These are phyloP conservation scores for Stygiomarasmius scandens DNA, from an alignment of 1,284 basidiomycete genomes.

Conservation along the genomic window DNA sequence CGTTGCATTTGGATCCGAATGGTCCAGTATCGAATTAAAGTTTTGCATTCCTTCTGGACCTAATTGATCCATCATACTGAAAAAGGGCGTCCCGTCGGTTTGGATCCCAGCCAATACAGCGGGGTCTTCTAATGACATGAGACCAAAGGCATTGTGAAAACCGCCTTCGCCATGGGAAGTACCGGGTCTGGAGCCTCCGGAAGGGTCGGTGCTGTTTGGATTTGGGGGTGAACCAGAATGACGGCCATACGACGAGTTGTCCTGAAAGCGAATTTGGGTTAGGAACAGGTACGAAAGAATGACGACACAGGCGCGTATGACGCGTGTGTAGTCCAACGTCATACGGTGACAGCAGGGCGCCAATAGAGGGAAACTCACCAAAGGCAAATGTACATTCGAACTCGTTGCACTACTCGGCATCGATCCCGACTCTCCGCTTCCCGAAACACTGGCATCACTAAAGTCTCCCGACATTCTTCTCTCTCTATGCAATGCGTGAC, in stretches of 20 bases:
- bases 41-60: slow-evolving; percentile 10
- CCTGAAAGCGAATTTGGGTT: background rate
- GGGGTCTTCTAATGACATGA: slow-evolving; percentile 72
- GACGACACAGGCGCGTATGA: too few relatives aligned
- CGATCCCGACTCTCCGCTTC: background rate
- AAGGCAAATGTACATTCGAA: slow-evolving; percentile 5
- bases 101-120: slow-evolving; percentile 62
- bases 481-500: background rate
- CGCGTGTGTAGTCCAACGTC: background rate
- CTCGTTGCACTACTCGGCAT: slow-evolving; percentile 3
- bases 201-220: background rate
- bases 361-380: background rate
- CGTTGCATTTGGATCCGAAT: slow-evolving; percentile 44
- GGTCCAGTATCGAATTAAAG: background rate
- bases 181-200: background rate
- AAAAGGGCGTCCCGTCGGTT: slow-evolving; percentile 61
- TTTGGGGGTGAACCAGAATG: background rate
- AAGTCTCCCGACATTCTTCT: background rate
- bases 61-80: slow-evolving; percentile 40
- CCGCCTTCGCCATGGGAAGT: slow-evolving; percentile 39
- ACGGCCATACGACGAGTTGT: background rate
- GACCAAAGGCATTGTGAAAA: slow-evolving; percentile 68
- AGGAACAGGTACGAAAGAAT: too few relatives aligned
- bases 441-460: slow-evolving; percentile 1
- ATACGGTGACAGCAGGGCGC: too few relatives aligned